Percentiles rank a stretch among this genome's conserved stretches.
Evolutionary conservation across 805 yeast species (phyloP).

Genomic region (Metschnikowia dekortorum): DNA sequence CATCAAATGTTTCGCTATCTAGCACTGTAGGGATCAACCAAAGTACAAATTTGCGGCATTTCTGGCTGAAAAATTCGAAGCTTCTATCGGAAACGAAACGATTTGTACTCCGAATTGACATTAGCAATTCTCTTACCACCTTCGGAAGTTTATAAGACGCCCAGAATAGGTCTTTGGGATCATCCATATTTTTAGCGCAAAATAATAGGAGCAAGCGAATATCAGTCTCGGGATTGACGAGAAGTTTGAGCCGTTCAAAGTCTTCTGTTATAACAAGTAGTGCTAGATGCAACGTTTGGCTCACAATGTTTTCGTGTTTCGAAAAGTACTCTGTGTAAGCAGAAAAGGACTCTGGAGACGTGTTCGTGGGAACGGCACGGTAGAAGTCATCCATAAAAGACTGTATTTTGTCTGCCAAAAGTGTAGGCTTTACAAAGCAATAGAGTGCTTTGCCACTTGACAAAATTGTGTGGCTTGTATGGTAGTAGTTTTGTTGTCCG

Average conservation of each 20-base stretch:
- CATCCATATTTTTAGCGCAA: neutral
- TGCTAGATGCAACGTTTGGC: neutral
- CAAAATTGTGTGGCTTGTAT: slow-evolving; percentile 4
- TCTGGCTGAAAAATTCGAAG: neutral
- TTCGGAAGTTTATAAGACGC: neutral
- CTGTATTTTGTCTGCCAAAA: neutral
- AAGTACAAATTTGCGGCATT: neutral
- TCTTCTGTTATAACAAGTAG: neutral
- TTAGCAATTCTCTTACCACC: neutral
- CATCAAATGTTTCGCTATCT: neutral
- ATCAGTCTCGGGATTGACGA: slow-evolving; percentile 3
- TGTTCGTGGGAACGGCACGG: too few species aligned
- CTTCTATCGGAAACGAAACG: neutral
- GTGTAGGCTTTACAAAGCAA: slow-evolving; percentile 1
- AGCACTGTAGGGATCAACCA: slow-evolving; percentile 11
- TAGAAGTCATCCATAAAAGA: neutral
- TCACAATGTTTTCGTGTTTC: neutral
- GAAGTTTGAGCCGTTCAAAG: neutral
- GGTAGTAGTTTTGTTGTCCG: slow-evolving; percentile 4
- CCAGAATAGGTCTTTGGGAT: slow-evolving; percentile 6
- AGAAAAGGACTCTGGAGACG: neutral
- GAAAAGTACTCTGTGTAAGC: neutral
- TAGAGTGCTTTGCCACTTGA: slow-evolving; percentile 2
- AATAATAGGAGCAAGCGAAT: slow-evolving; percentile 11
- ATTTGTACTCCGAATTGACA: neutral